Evolutionary conservation across 2,329 filamentous ascomycete species (phyloP).

Genomic region (Hymenoscyphus fructigenus): DNA sequence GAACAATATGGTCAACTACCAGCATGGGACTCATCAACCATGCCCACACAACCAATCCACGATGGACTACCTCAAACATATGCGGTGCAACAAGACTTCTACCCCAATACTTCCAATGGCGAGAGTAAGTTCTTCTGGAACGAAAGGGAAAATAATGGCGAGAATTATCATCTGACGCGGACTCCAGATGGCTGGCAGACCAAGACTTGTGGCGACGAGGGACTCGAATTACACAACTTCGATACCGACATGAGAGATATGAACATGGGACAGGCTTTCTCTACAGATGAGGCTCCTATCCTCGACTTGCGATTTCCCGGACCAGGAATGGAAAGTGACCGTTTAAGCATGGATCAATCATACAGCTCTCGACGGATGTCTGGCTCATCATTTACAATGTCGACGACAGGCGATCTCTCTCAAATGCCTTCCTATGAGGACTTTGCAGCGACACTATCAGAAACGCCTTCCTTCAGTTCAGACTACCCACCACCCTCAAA

Average conservation of each 20-base stretch:
- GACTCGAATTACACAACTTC: conserved; percentile 53
- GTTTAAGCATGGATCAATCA: conserved; percentile 51
- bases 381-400: conserved; percentile 72
- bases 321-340: conserved; percentile 50
- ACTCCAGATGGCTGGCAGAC: conserved; percentile 49
- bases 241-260: conserved; percentile 60
- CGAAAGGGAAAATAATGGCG: conserved; percentile 19
- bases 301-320: conserved; percentile 57
- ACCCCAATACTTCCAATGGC: conserved; percentile 49
- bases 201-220: conserved; percentile 55
- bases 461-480: conserved; percentile 64
- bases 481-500: conserved; percentile 68
- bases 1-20: conserved; percentile 53
- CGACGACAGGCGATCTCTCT: conserved; percentile 62
- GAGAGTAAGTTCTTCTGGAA: conserved; percentile 44
- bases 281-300: conserved; percentile 62
- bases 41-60: conserved; percentile 43
- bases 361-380: conserved; percentile 63
- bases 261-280: conserved; percentile 61
- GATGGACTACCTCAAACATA: conserved; percentile 54
- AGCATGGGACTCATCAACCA: conserved; percentile 56
- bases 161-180: conserved; percentile 26
- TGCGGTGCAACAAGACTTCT: conserved; percentile 59
- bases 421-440: conserved; percentile 73
- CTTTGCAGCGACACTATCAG: conserved; percentile 63